Evolutionary conservation across 1,284 basidiomycete genomes (phyloP).

Genomic region (Mycena citricolor): DNA sequence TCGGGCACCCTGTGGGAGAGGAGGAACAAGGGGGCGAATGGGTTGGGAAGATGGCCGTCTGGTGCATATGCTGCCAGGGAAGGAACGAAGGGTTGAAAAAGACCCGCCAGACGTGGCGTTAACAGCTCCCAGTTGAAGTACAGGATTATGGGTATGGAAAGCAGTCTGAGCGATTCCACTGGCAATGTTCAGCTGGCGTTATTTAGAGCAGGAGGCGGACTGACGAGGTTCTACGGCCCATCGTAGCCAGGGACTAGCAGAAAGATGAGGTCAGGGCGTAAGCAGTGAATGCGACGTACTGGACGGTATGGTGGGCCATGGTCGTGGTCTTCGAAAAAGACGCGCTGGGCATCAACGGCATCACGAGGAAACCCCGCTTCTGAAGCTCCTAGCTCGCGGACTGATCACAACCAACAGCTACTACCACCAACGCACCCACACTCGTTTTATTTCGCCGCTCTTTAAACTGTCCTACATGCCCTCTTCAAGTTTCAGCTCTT

Average conservation of each 20-base stretch:
- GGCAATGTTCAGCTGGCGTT: conserved; percentile 1
- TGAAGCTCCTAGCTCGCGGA: no score
- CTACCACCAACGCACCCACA: no score
- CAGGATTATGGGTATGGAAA: conserved; percentile 70
- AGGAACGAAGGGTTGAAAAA: conserved; percentile 16
- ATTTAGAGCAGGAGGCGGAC: conserved; percentile 24
- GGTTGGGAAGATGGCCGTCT: conserved; percentile 56
- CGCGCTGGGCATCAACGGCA: no score
- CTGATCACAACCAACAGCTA: no score
- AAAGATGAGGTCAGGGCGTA: no score
- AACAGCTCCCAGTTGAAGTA: conserved; percentile 73
- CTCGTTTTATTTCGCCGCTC: no score
- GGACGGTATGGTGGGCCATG: no score
- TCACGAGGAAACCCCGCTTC: no score
- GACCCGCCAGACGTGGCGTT: conserved; percentile 24
- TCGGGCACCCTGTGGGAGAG: conserved; percentile 68
- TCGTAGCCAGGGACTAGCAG: conserved; percentile 41
- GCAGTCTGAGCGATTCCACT: conserved; percentile 74
- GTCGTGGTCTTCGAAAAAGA: no score
- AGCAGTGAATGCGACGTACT: no score
- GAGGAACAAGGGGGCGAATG: conserved; percentile 75
- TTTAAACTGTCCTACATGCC: no score
- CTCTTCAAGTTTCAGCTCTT: no score
- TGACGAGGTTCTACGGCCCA: conserved; percentile 80
- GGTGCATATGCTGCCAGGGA: conserved; percentile 46